A percentile compares a stretch with the other conserved stretches of the same genome.
Conservation (phyloP, 2,329 filamentous ascomycete species). For the Penicillium sp. region DNA sequence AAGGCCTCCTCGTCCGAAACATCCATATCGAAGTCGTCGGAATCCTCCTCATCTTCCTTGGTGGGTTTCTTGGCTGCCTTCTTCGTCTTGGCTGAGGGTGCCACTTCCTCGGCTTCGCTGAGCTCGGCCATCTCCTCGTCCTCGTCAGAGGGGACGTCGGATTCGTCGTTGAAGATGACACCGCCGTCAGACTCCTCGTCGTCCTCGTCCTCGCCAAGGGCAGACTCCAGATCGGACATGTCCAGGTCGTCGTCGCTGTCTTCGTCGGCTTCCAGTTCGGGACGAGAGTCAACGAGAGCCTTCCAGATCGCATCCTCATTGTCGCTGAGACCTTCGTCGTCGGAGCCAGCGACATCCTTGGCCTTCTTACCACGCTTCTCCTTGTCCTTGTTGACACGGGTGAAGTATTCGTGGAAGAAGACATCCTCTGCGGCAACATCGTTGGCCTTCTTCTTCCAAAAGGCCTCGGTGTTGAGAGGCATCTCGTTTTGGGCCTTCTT, state of each 20-base stretch:
- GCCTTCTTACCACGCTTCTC: conserved; percentile 53
- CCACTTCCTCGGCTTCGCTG: conserved; percentile 43
- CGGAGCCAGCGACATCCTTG: conserved; percentile 48
- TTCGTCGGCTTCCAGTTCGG: conserved; percentile 65
- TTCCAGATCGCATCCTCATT: conserved; percentile 85
- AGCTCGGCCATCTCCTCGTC: conserved; percentile 47
- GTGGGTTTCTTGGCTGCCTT: conserved; percentile 25
- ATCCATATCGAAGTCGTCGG: conserved; percentile 53
- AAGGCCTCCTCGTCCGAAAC: conserved; percentile 47
- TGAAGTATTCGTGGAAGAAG: conserved; percentile 98
- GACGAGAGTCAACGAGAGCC: conserved; percentile 75
- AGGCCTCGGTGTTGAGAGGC: conserved; percentile 79
- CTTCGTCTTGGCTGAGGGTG: conserved; percentile 19
- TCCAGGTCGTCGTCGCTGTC: conserved; percentile 59
- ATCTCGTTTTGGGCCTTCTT: conserved; percentile 54
- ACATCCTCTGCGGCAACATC: conserved; percentile 87
- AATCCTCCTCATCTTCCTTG: conserved; percentile 49
- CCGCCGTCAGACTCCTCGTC: conserved; percentile 43
- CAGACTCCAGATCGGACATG: conserved; percentile 53
- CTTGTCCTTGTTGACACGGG: conserved; percentile 63
- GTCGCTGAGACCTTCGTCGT: conserved; percentile 52
- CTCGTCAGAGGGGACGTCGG: conserved; percentile 46
- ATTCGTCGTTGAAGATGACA: conserved; percentile 48
- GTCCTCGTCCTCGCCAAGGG: conserved; percentile 45
- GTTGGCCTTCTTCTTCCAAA: conserved; percentile 87